Evolutionary conservation across 371 early-diverging fungal species (phyloP).

Genomic region (Mucor saturninus): DNA sequence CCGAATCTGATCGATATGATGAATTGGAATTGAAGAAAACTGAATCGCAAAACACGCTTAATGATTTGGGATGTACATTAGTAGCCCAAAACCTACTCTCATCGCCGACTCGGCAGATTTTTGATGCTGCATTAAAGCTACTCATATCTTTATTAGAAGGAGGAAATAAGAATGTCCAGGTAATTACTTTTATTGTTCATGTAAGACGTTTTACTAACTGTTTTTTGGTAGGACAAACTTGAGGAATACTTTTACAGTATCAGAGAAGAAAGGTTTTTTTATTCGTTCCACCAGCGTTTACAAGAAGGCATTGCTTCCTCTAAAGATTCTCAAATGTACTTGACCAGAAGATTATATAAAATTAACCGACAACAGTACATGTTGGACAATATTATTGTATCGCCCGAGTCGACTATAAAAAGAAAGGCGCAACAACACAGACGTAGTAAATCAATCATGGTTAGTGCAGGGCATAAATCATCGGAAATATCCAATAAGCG

Average conservation of each 20-base stretch:
- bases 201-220: not conserved
- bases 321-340: constrained; percentile 43
- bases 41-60: constrained; percentile 49
- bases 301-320: constrained; percentile 44
- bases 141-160: constrained; percentile 60
- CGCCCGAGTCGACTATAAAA: not conserved
- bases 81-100: constrained; percentile 60
- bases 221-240: constrained; percentile 9
- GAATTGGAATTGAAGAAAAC: constrained; percentile 39
- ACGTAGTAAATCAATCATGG: constrained; percentile 2
- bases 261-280: constrained; percentile 61
- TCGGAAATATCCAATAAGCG: not conserved
- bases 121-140: constrained; percentile 46
- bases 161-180: constrained; percentile 60
- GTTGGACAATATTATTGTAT: constrained; percentile 7
- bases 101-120: constrained; percentile 40
- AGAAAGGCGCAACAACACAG: not conserved
- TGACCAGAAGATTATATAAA: constrained; percentile 37
- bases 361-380: constrained; percentile 42
- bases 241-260: constrained; percentile 29
- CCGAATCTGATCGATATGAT: constrained; percentile 31
- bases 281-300: constrained; percentile 56
- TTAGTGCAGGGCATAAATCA: not conserved
- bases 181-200: constrained; percentile 14
- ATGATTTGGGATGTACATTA: constrained; percentile 57